Conservation (phyloP, 2,329 filamentous ascomycete genomes). For the Boeremia exigua region DNA sequence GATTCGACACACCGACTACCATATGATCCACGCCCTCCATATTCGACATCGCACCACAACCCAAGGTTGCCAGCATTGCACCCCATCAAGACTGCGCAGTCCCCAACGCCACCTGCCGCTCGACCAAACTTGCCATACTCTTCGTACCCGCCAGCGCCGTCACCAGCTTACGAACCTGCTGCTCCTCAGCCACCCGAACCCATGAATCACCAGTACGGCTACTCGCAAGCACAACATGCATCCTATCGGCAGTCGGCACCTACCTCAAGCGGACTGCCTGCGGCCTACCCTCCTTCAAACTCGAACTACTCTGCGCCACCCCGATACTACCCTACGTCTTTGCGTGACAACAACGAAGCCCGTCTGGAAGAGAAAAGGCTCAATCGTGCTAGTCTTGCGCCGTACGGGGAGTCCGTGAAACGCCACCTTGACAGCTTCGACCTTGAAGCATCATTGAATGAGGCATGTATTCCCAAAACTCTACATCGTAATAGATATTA, state of each 20-base stretch:
- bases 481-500: conserved; percentile 7
- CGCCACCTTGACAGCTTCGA: conserved; percentile 69
- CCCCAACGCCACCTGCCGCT: conserved; percentile 36
- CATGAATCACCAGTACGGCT: conserved; percentile 50
- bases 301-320: conserved; percentile 49
- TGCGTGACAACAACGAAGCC: conserved; percentile 47
- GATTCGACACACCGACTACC: conserved; percentile 39
- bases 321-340: conserved; percentile 43
- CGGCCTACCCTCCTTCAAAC: conserved; percentile 52
- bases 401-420: conserved; percentile 61
- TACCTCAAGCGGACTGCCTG: conserved; percentile 41
- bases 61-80: conserved; percentile 47
- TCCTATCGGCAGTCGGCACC: conserved; percentile 51
- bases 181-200: conserved; percentile 44
- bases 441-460: conserved; percentile 59
- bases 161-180: conserved; percentile 46
- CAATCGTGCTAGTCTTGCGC: conserved; percentile 39
- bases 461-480: conserved; percentile 45
- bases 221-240: conserved; percentile 50
- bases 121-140: conserved; percentile 37
- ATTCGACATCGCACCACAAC: conserved; percentile 37
- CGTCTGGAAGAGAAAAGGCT: conserved; percentile 47
- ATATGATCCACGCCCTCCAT: conserved; percentile 37
- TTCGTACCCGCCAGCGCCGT: conserved; percentile 41
- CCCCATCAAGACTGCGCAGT: conserved; percentile 45